A percentile compares a stretch with the other conserved stretches of the same genome.
Conservation (phyloP, 371 early-diverging fungal genomes). For the Choanephora cucurbitarum region DNA sequence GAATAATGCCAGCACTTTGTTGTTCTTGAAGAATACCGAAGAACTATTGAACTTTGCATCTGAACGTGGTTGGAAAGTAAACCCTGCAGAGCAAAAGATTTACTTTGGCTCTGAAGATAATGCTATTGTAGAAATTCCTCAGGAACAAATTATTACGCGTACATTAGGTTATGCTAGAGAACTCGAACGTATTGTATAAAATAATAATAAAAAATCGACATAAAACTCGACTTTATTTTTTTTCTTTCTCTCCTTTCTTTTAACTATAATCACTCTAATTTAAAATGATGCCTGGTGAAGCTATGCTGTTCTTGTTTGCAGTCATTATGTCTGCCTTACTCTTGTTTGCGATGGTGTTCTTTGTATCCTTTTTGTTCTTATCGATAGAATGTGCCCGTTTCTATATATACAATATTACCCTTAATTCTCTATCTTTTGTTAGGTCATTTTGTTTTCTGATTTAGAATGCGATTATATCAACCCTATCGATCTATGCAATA, state of each 20-base stretch:
- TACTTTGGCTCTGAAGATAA: constrained; percentile 73
- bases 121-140: constrained; percentile 73
- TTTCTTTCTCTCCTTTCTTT: constrained; percentile 7
- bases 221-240: constrained; percentile 10
- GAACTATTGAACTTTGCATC: constrained; percentile 78
- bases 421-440: constrained; percentile 35
- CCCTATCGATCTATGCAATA: constrained; percentile 96
- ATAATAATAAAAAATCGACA: neutral
- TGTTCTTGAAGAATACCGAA: constrained; percentile 81
- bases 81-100: constrained; percentile 76
- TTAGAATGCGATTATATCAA: constrained; percentile 98
- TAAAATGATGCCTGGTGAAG: constrained; percentile 68
- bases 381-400: no score
- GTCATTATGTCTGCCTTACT: constrained; percentile 88
- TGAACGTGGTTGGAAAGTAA: constrained; percentile 86
- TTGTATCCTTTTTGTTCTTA: no score
- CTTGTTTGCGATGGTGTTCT: constrained; percentile 93
- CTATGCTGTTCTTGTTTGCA: constrained; percentile 86
- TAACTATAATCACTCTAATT: constrained; percentile 2
- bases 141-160: constrained; percentile 82
- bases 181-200: constrained; percentile 94
- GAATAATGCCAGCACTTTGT: constrained; percentile 83
- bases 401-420: no score
- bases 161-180: constrained; percentile 90
- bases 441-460: constrained; percentile 93